phyloP scores from a whole-genome alignment of 441 rosid species.

The Erodium moschatum region DNA sequence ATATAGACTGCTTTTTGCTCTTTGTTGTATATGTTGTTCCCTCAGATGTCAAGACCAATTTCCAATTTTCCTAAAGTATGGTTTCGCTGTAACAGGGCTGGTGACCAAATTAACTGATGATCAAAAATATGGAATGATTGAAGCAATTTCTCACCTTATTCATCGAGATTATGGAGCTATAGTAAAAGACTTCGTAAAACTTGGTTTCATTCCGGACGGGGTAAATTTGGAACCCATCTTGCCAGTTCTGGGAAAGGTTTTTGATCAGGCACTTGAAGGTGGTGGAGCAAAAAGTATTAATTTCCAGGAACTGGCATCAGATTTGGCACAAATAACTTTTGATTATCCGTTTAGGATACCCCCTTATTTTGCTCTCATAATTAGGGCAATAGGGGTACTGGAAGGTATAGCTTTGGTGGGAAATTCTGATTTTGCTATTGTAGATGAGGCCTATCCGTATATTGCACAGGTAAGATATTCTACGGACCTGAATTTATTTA shows the following conservation, averaged over 20 bases:
- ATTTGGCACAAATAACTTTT: slow-evolving; percentile 91
- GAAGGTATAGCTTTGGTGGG: slow-evolving; percentile 97
- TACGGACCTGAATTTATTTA: background rate
- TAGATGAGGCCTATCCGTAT: slow-evolving; percentile 96
- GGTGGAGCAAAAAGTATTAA: slow-evolving; percentile 90
- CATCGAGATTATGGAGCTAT: slow-evolving; percentile 86
- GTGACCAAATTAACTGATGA: slow-evolving; percentile 91
- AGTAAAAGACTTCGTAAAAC: slow-evolving; percentile 92
- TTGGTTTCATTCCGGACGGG: slow-evolving; percentile 88
- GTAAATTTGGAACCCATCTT: slow-evolving; percentile 92
- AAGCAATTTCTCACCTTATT: slow-evolving; percentile 93
- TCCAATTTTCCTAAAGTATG: slow-evolving; percentile 18
- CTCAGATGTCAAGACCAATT: slow-evolving; percentile 11
- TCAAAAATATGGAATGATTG: slow-evolving; percentile 97
- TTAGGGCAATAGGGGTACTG: slow-evolving; percentile 91
- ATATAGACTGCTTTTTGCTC: slow-evolving; percentile 5
- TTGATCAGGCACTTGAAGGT: slow-evolving; percentile 99
- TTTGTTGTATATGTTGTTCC: background rate
- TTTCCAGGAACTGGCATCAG: slow-evolving; percentile 93
- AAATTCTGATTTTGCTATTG: slow-evolving; percentile 87
- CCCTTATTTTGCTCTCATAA: slow-evolving; percentile 91
- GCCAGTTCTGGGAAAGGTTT: slow-evolving; percentile 92
- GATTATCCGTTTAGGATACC: slow-evolving; percentile 98
- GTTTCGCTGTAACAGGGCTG: slow-evolving; percentile 48
- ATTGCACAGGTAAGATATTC: slow-evolving; percentile 66